Conservation (phyloP, 1,139 yeast genomes). For the Kodamaea fungicola region DNA sequence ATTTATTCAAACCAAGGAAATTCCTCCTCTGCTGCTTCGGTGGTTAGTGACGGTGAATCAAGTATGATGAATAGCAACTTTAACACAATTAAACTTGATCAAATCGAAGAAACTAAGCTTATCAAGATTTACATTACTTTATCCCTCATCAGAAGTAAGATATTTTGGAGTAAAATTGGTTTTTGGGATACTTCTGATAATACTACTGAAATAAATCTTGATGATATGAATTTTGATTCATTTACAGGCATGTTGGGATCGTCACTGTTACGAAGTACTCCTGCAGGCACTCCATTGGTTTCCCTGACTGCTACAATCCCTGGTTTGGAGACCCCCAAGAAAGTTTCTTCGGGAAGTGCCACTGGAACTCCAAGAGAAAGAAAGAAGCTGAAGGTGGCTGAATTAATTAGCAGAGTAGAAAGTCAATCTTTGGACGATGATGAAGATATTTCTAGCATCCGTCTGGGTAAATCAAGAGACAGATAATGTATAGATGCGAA, state of each 20-base stretch:
- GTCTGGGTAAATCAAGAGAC: neutral
- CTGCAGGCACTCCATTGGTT: slow-evolving; percentile 10
- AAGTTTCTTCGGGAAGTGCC: neutral
- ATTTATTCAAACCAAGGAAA: slow-evolving; percentile 2
- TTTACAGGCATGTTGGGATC: slow-evolving; percentile 11
- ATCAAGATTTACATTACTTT: slow-evolving; percentile 21
- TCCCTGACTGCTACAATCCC: slow-evolving; percentile 4
- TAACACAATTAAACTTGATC: slow-evolving; percentile 11
- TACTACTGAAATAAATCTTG: slow-evolving; percentile 20
- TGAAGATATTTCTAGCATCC: slow-evolving; percentile 3
- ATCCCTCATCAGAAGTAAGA: slow-evolving; percentile 35
- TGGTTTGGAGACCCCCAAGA: slow-evolving; percentile 1
- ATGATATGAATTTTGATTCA: slow-evolving; percentile 13
- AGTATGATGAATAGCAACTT: slow-evolving; percentile 10
- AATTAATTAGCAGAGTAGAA: slow-evolving; percentile 10
- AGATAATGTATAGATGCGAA: too few relatives aligned
- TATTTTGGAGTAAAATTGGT: slow-evolving; percentile 87
- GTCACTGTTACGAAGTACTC: slow-evolving; percentile 2
- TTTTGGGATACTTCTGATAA: slow-evolving; percentile 48
- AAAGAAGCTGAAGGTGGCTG: slow-evolving; percentile 8
- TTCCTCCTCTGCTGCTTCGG: slow-evolving; percentile 3
- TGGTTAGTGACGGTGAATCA: slow-evolving; percentile 6
- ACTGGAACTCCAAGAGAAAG: slow-evolving; percentile 1
- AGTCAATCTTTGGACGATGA: slow-evolving; percentile 7
- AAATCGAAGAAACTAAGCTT: slow-evolving; percentile 18